Conservation (phyloP, 805 yeast genomes). For the Saturnispora mendoncae region DNA sequence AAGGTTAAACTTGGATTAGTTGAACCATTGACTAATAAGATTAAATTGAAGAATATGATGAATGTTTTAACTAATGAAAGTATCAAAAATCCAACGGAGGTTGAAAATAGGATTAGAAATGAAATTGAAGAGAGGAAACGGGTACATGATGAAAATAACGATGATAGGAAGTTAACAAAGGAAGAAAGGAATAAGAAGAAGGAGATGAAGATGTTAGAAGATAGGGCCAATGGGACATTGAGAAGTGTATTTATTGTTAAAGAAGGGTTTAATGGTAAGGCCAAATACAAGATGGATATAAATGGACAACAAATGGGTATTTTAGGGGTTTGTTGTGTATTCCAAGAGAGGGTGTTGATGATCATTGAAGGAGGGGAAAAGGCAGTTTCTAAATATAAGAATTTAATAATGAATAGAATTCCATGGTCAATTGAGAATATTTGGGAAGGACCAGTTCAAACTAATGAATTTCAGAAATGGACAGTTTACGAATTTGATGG, state of each 20-base stretch:
- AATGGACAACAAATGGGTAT: conserved; percentile 69
- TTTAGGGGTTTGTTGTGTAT: conserved; percentile 51
- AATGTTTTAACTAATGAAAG: conserved; percentile 79
- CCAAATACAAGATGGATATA: conserved; percentile 63
- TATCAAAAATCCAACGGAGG: conserved; percentile 78
- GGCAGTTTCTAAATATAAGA: conserved; percentile 52
- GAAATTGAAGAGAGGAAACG: conserved; percentile 58
- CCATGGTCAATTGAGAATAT: conserved; percentile 57
- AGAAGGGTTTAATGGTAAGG: conserved; percentile 52
- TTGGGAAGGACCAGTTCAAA: conserved; percentile 65
- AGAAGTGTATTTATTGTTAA: conserved; percentile 53
- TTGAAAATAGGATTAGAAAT: conserved; percentile 60
- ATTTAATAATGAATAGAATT: conserved; percentile 51
- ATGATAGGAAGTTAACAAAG: conserved; percentile 48
- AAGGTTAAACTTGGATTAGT: conserved; percentile 71
- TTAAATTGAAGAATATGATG: conserved; percentile 77
- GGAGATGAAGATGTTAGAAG: conserved; percentile 32
- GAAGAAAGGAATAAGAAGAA: conserved; percentile 50
- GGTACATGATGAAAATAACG: conserved; percentile 54
- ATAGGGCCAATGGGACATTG: conserved; percentile 19
- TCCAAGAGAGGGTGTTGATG: conserved; percentile 40
- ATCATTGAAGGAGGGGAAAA: conserved; percentile 70
- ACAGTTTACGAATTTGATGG: conserved; percentile 41
- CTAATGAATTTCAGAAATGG: conserved; percentile 58
- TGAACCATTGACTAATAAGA: conserved; percentile 85